Evolutionary conservation across 176 grass and related monocot genomes (phyloP).

Genomic region (maize (Zea mays)): DNA sequence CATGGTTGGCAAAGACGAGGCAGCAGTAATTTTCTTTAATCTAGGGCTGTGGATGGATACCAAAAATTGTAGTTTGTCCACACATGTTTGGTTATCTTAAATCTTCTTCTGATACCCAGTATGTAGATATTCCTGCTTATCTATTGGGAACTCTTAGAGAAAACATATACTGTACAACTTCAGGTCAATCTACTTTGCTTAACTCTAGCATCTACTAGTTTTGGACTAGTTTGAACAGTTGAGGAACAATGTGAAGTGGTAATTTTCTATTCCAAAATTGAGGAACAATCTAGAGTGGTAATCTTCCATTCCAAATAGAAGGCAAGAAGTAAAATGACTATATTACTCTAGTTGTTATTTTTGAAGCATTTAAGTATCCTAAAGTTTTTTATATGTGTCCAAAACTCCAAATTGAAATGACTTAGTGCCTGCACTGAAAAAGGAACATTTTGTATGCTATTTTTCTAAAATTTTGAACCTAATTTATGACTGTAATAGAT

Average conservation of each 20-base stretch:
- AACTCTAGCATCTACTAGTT: neutral
- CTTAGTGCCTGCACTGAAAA: neutral
- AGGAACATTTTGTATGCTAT: neutral
- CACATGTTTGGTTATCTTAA: conserved; percentile 2
- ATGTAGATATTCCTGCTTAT: neutral
- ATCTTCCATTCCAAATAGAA: neutral
- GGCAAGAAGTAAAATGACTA: neutral
- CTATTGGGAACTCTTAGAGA: neutral
- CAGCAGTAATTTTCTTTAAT: neutral
- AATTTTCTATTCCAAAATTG: no score
- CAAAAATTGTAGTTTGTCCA: neutral
- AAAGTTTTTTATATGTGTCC: neutral
- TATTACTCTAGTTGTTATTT: neutral
- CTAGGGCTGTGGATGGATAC: neutral
- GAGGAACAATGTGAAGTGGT: neutral
- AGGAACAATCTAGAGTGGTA: no score
- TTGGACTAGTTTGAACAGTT: neutral
- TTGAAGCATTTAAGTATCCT: neutral
- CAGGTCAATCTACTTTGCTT: neutral
- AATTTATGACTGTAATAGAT: neutral
- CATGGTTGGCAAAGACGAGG: neutral
- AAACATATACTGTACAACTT: neutral
- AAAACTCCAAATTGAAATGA: neutral
- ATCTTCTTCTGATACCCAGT: neutral
- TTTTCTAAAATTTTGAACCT: neutral